Evolutionary conservation across 768 basidiomycete genomes (phyloP), one percentile per base, ranked within the genome.

Genomic region (Hygrocybe punicea): DNA sequence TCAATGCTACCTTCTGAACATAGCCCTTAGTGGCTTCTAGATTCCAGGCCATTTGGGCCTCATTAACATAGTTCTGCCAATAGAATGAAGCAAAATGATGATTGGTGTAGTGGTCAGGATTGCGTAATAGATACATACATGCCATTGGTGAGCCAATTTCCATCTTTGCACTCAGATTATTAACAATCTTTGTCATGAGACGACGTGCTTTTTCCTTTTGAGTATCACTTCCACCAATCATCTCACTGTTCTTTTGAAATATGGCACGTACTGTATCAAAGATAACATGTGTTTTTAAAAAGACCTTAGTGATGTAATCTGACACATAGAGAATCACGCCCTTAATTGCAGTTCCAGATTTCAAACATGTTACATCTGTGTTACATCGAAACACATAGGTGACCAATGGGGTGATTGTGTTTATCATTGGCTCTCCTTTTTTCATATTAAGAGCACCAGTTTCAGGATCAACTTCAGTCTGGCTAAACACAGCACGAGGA

Each of bases 301-400:
- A 33, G 1, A 58, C 34, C 56, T 78, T 77, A 1, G 72, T 72
- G 6, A 76, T 65, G 53, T 76, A 77, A 57, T 77, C 72, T 13
- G 73, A 68, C 0, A 75, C 62, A 64, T 76, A 73, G 14, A 63
- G 56, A 1, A 70, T 60, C 3, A 71, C 62, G 9, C 67, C 66
- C 25, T 72, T 72, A 1, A 78, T 63, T 1, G 70, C 67, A 14
- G 75, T 76, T 7, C 75, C 73, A 25, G 73, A 74, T 10, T 62
- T 45, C n/a, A 75, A 51, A 58, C 63, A 65, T 0, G 66, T 71
- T 1, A 69, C 65, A 63, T 78, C 72, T 21, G 74, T 69, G 55
- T 77, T 76, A 49, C 69, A 75, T 9, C 72, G 42, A 6, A 72
- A 33, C 6, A 73, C 36, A 52, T 71, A 73, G 21, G 67, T 65